Percentiles rank a stretch among this genome's conserved stretches.
Conservation (phyloP, 2,329 filamentous ascomycete species). For the Fusarium nelsonii region DNA sequence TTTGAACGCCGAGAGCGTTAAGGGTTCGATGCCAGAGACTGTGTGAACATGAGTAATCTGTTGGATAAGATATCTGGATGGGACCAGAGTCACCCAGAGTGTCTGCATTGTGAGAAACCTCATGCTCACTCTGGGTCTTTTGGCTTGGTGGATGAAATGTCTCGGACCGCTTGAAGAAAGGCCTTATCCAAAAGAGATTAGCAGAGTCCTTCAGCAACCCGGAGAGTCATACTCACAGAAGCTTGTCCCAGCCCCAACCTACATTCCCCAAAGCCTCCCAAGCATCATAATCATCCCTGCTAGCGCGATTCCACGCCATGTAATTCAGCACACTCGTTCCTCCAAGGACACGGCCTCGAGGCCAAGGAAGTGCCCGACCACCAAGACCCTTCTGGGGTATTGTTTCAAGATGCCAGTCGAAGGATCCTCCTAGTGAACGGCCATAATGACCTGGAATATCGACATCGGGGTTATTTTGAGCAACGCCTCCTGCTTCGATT, state of each 20-base stretch:
- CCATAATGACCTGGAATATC: slow-evolving; percentile 56
- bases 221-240: slow-evolving; percentile 48
- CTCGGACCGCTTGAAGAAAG: slow-evolving; percentile 65
- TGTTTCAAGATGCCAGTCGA: slow-evolving; percentile 60
- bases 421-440: slow-evolving; percentile 51
- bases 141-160: slow-evolving; percentile 58
- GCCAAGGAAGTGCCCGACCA: slow-evolving; percentile 57
- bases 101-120: slow-evolving; percentile 55
- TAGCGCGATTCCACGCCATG: slow-evolving; percentile 65
- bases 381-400: slow-evolving; percentile 54
- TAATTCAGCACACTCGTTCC: slow-evolving; percentile 72
- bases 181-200: slow-evolving; percentile 50
- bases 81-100: slow-evolving; percentile 61
- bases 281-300: slow-evolving; percentile 63
- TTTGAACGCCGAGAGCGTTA: slow-evolving; percentile 56
- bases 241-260: slow-evolving; percentile 68
- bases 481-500: slow-evolving; percentile 52
- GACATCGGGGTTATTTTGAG: slow-evolving; percentile 50
- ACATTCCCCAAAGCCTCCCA: slow-evolving; percentile 69
- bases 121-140: slow-evolving; percentile 51
- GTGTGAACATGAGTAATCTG: slow-evolving; percentile 57
- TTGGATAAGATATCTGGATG: slow-evolving; percentile 61
- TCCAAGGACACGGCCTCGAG: slow-evolving; percentile 66
- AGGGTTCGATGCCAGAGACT: slow-evolving; percentile 62
- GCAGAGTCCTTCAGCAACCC: neutral